Base-by-base conservation (phyloP, 768 basidiomycete species). In the Dioszegia hungarica region DNA sequence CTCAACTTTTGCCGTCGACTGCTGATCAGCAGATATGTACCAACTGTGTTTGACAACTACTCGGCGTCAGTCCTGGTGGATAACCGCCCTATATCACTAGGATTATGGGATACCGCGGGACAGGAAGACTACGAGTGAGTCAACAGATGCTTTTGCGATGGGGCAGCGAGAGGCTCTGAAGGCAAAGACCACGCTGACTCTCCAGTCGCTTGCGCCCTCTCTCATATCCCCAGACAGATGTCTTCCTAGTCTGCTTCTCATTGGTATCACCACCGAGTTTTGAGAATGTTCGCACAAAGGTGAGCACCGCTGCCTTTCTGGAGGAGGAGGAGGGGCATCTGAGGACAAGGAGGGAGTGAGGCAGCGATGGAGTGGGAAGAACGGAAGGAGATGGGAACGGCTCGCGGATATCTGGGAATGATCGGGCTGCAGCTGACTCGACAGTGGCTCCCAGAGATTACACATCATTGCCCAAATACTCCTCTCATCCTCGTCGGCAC, bases 161-260 rank as follows among this genome's bases (percentile, higher is more conserved):
- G n/a, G n/a, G n/a, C n/a, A n/a, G n/a, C n/a, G n/a, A n/a, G n/a
- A n/a, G n/a, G n/a, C n/a, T n/a, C n/a, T n/a, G n/a, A n/a, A n/a
- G n/a, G n/a, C n/a, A n/a, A n/a, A n/a, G n/a, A n/a, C 12, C 31
- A 33, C n/a, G 43, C 54, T 56, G 40, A 56, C 29, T 31, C 15
- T 22, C 11, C 44, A 77, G 76, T 51, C 87, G 95, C 40, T 87
- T 99, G 67, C 86, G 95, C 67, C 95, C 95, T 49, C 83, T 99
- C 68, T 94, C 90, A 62, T 99, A 99, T 79, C 95, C 95, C 24
- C 95, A 98, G 79, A 98, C 95, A 39, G 94, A 99, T 77, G 92
- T 99, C 57, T 99, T 99, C 81, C 81, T 99, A 79, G 93, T 99
- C 75, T 99, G 95, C 78, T 99, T 99, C 81, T 94, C 91, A 46